Conservation (phyloP, 2,329 filamentous ascomycete species). For the Nigrograna mackinnonii region DNA sequence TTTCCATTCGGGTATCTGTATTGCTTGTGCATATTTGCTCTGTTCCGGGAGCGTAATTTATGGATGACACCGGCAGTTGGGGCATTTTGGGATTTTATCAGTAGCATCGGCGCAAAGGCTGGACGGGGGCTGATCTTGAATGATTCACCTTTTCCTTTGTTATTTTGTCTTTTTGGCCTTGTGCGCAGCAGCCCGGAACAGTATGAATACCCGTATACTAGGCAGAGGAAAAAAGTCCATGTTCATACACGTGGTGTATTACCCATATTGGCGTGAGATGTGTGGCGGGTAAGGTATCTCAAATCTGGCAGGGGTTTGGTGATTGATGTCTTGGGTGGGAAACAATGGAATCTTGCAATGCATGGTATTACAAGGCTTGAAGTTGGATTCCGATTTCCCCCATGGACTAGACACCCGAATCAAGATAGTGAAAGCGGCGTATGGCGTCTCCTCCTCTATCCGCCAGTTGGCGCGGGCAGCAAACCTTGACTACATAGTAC, state of each 20-base stretch:
- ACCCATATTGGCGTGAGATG: too few relatives aligned
- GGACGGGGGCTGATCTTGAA: background rate
- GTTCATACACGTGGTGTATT: conserved; percentile 12
- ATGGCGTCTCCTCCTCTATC: too few relatives aligned
- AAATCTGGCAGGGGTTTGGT: too few relatives aligned
- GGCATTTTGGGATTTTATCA: conserved; percentile 2
- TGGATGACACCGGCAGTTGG: conserved; percentile 9
- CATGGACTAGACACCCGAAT: too few relatives aligned
- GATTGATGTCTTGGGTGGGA: too few relatives aligned
- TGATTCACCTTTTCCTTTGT: background rate
- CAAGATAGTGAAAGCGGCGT: background rate
- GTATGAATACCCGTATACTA: conserved; percentile 8
- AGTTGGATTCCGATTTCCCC: too few relatives aligned
- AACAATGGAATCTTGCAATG: too few relatives aligned
- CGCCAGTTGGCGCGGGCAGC: background rate
- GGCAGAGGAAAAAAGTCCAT: conserved; percentile 3
- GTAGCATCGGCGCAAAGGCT: conserved; percentile 8
- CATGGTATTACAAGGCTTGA: too few relatives aligned
- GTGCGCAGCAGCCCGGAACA: background rate
- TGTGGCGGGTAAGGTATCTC: too few relatives aligned
- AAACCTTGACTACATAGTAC: background rate
- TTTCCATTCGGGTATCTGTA: conserved; percentile 2
- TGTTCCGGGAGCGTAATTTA: conserved; percentile 4
- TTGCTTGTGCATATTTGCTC: conserved; percentile 3
- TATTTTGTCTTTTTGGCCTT: background rate